Base-by-base conservation (phyloP, 2,329 filamentous ascomycete species). In the Metarhizium guizhouense region DNA sequence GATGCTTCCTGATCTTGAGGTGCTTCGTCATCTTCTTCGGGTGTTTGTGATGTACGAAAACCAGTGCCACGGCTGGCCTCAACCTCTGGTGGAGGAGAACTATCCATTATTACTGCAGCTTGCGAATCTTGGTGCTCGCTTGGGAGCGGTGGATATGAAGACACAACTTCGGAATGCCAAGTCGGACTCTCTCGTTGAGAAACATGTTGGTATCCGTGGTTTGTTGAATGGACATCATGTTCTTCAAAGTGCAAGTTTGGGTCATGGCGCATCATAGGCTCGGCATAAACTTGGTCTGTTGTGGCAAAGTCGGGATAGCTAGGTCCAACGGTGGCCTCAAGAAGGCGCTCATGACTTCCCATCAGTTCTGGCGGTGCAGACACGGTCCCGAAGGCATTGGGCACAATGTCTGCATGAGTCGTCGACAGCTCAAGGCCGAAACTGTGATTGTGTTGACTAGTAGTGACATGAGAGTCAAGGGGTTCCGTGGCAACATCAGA, bases 171-270 rank as follows among this genome's bases (percentile, higher is more conserved):
- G 8, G 51, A 10, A 30, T 42, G 51, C 56, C 56, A 58, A 2
- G 50, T 5, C 14, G n/a, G 7, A 14, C 11, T 20, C 16, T 8
- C 18, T 20, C 14, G 32, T 38, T 32, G 38, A 16, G 42, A 40
- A 52, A 43, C n/a, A n/a, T 52, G 5, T 42, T 47, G 29, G n/a
- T 45, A 34, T 18, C n/a, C 50, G 34, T 18, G 47, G 20, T 51
- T 14, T 47, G 42, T 14, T 18, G 52, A 52, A 36, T 47, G 47
- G 20, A 51, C 49, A 29, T 47, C 50, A 16, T 38, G 38, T 5
- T 14, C 45, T 3, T 56, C 53, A 34, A 53, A 58, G 7, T 58
- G 59, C 29, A 62, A 47, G 38, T 53, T 57, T 10, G 58, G 57
- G n/a, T 60, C 61, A 18, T 63, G 58, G 6, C 55, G 36, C 48